Percentiles rank a stretch among this genome's conserved stretches.
Conservation (phyloP, 768 basidiomycete species). For the Pisolithus tinctorius region DNA sequence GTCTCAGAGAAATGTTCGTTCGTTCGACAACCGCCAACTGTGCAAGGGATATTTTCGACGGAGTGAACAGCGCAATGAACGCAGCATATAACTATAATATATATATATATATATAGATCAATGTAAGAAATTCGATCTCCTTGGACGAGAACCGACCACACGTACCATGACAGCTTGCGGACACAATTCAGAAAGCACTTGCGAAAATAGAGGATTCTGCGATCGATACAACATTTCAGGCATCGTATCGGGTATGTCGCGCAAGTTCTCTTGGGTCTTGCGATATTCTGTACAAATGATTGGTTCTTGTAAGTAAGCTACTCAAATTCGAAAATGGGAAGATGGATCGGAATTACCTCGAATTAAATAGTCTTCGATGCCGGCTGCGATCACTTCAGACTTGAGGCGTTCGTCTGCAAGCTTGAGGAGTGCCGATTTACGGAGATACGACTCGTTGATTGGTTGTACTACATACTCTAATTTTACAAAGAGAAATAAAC, state of each 20-base stretch:
- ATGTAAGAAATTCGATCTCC: too few relatives aligned
- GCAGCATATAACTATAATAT: conserved; percentile 25
- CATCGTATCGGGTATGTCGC: conserved; percentile 7
- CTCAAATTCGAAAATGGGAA: not conserved
- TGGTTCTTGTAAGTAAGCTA: not conserved
- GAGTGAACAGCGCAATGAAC: conserved; percentile 18
- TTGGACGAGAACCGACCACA: too few relatives aligned
- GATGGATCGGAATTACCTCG: conserved; percentile 5
- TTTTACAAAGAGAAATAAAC: not conserved
- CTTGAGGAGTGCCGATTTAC: conserved; percentile 14
- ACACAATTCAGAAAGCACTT: conserved; percentile 7
- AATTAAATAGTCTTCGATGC: conserved; percentile 7
- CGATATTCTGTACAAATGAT: conserved; percentile 12
- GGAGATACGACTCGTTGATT: conserved; percentile 13
- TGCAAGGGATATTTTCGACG: conserved; percentile 21
- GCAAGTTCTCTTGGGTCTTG: conserved; percentile 13
- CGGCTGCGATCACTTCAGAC: conserved; percentile 19
- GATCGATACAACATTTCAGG: conserved; percentile 11
- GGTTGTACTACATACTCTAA: conserved; percentile 15
- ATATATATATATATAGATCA: too few relatives aligned
- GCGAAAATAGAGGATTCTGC: not conserved
- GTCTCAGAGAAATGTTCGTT: conserved; percentile 16
- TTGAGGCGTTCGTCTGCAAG: conserved; percentile 7
- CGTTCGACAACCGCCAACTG: conserved; percentile 27
- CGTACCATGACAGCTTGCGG: conserved; percentile 14